Conservation (phyloP, 2,329 filamentous ascomycete genomes). For the Colletotrichum cuscutae region DNA sequence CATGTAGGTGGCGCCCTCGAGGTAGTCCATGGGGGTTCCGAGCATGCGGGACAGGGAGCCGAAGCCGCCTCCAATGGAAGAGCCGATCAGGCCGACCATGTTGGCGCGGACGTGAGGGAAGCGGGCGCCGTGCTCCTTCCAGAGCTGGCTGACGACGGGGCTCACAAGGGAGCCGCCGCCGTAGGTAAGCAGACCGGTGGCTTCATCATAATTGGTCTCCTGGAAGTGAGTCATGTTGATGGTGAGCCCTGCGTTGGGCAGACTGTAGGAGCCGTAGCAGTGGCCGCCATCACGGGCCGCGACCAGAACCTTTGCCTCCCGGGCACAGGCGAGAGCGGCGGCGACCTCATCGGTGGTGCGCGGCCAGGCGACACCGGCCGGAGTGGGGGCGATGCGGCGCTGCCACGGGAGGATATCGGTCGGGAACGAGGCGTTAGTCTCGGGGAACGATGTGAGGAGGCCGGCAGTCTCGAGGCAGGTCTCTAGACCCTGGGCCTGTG, state of each 20-base stretch:
- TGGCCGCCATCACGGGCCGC: constrained; percentile 32
- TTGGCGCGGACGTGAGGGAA: constrained; percentile 36
- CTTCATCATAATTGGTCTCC: constrained; percentile 25
- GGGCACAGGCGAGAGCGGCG: constrained; percentile 32
- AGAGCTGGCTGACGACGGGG: constrained; percentile 33
- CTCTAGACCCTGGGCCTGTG: constrained; percentile 16
- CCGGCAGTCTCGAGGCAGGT: constrained; percentile 31
- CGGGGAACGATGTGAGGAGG: constrained; percentile 30
- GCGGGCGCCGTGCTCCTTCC: constrained; percentile 31
- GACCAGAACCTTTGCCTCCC: constrained; percentile 30
- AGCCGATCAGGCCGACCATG: constrained; percentile 30
- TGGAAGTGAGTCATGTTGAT: constrained; percentile 34
- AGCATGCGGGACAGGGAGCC: constrained; percentile 32
- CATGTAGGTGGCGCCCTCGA: constrained; percentile 34
- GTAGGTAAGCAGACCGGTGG: constrained; percentile 28
- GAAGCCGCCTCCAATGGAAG: constrained; percentile 34
- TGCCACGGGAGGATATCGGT: constrained; percentile 27
- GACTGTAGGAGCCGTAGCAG: constrained; percentile 31
- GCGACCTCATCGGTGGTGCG: constrained; percentile 28
- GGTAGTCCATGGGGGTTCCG: constrained; percentile 33
- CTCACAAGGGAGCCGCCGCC: constrained; percentile 30
- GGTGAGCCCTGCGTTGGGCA: constrained; percentile 30
- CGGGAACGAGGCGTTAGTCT: constrained; percentile 28
- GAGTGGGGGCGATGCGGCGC: constrained; percentile 31
- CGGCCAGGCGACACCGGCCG: constrained; percentile 33